Evolutionary conservation across 306 rosid genomes (phyloP).

Genomic region (Elaeagnus macrophylla): DNA sequence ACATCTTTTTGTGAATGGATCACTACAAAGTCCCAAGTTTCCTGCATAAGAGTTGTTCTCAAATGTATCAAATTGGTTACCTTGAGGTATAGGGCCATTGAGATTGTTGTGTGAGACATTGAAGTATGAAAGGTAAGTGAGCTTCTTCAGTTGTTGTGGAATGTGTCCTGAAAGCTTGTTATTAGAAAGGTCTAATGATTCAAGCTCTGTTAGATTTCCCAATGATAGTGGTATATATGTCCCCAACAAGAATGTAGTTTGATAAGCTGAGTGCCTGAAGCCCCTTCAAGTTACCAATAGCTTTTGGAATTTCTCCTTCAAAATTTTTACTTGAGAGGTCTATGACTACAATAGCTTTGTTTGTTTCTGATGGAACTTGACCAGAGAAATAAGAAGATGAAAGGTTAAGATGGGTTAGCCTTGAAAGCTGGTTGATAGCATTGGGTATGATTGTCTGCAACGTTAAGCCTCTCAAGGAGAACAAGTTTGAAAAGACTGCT

Average conservation of each 20-base stretch:
- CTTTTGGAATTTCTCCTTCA: background rate
- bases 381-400: constrained; percentile 2
- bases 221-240: background rate
- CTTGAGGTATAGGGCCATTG: constrained; percentile 1
- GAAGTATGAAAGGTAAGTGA: background rate
- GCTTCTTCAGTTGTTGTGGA: background rate
- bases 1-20: background rate
- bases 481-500: constrained; percentile 1
- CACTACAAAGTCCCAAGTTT: background rate
- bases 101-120: constrained; percentile 1
- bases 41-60: background rate
- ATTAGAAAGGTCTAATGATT: background rate
- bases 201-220: background rate
- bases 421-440: background rate
- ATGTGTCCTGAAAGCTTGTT: background rate
- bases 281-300: background rate
- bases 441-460: constrained; percentile 1
- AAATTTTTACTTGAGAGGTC: background rate
- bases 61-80: background rate
- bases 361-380: background rate
- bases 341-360: background rate
- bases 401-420: constrained; percentile 7
- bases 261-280: background rate
- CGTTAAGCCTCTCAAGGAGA: background rate
- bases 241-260: background rate